phyloP scores from a whole-genome alignment of 768 basidiomycete species.

The Rhodotorula taiwanensis region DNA sequence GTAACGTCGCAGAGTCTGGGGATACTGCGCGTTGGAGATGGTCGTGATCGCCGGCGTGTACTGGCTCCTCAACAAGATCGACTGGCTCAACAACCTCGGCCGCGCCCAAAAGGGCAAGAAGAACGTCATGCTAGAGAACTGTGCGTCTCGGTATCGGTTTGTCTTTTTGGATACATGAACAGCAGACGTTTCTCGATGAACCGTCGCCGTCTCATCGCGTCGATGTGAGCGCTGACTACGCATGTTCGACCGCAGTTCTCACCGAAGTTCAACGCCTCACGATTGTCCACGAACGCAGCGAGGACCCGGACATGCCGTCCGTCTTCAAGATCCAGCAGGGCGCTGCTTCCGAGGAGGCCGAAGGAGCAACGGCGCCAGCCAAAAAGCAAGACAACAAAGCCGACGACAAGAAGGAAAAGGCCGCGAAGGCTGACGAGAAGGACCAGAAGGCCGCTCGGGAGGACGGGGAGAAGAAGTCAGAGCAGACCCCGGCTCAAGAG shows the following conservation, averaged over 20 bases:
- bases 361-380: neutral
- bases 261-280: constrained; percentile 48
- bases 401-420: neutral
- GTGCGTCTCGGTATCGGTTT: neutral
- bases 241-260: constrained; percentile 46
- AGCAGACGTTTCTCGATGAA: too few relatives aligned
- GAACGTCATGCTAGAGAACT: constrained; percentile 3
- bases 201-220: too few relatives aligned
- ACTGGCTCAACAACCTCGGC: constrained; percentile 48
- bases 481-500: neutral
- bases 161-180: neutral
- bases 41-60: constrained; percentile 47
- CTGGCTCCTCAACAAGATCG: constrained; percentile 47
- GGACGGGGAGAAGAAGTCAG: neutral
- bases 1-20: neutral
- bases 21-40: neutral
- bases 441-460: neutral
- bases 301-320: neutral
- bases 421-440: neutral
- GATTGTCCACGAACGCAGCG: constrained; percentile 47
- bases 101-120: constrained; percentile 37
- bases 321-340: neutral
- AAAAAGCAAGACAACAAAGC: neutral
- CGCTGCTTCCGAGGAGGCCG: neutral
- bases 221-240: too few relatives aligned